Conservation (phyloP, 768 basidiomycete species). For the Pisolithus tinctorius region DNA sequence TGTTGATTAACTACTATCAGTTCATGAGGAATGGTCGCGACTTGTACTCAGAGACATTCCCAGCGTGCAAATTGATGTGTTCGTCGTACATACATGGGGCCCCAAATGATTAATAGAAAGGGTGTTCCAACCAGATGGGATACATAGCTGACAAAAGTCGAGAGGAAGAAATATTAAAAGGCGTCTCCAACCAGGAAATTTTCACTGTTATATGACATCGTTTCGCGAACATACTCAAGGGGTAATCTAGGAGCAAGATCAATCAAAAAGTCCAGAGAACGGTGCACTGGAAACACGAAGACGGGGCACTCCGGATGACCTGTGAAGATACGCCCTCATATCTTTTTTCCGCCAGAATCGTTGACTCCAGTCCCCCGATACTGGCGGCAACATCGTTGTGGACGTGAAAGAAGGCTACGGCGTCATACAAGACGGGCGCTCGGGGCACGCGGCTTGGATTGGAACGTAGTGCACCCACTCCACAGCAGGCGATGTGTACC, state of each 20-base stretch:
- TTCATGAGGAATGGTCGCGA: no score
- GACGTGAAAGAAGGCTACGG: constrained; percentile 64
- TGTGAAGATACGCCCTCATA: constrained; percentile 50
- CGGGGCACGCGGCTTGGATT: constrained; percentile 55
- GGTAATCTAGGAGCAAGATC: constrained; percentile 31
- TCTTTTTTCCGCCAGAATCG: constrained; percentile 57
- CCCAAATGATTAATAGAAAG: no score
- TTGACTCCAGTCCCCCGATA: constrained; percentile 56
- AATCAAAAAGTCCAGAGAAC: not conserved
- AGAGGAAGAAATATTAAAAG: no score
- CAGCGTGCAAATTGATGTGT: no score
- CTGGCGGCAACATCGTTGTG: constrained; percentile 54
- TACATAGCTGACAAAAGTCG: no score
- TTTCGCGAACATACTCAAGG: constrained; percentile 44
- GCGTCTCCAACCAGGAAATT: no score
- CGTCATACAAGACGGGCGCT: constrained; percentile 49
- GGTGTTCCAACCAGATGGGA: no score
- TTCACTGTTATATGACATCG: constrained; percentile 29
- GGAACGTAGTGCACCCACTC: constrained; percentile 74
- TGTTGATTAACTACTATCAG: no score
- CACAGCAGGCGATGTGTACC: constrained; percentile 45
- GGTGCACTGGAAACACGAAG: not conserved
- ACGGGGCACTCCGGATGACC: constrained; percentile 29
- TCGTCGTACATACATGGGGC: no score
- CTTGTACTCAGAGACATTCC: no score